Evolutionary conservation across 257 asterid species (phyloP).

Genomic region (Datura wrightii): DNA sequence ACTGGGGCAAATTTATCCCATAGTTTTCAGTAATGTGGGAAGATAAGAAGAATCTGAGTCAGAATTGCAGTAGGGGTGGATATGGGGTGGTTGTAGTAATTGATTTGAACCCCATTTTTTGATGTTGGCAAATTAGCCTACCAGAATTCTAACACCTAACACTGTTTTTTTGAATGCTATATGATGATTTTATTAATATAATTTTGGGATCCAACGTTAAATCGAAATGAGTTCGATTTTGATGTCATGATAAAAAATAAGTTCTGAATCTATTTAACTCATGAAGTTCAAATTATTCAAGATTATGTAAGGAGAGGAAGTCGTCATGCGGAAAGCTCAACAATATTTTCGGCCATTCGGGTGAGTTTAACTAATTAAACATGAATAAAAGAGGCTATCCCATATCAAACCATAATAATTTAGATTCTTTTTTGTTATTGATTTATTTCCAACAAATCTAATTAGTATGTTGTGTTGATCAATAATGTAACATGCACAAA

Average conservation of each 20-base stretch:
- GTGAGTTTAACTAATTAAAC: too few species aligned
- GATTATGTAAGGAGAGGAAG: neutral
- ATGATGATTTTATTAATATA: too few species aligned
- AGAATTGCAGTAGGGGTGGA: neutral
- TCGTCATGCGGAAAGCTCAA: too few species aligned
- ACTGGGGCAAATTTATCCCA: neutral
- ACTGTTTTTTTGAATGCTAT: too few species aligned
- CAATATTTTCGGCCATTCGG: too few species aligned
- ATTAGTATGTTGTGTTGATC: neutral
- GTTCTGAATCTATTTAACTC: too few species aligned
- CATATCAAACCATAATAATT: neutral
- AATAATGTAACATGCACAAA: neutral
- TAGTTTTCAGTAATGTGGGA: conserved; percentile 13
- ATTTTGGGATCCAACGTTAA: too few species aligned
- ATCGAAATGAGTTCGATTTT: too few species aligned
- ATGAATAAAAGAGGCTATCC: neutral
- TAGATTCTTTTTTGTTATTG: neutral
- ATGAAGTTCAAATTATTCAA: too few species aligned
- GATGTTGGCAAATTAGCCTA: conserved; percentile 36
- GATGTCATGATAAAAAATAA: too few species aligned
- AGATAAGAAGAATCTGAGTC: neutral
- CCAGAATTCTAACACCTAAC: conserved; percentile 4
- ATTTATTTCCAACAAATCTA: neutral
- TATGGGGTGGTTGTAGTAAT: conserved; percentile 29
- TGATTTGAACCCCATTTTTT: conserved; percentile 14